These are phyloP conservation scores for Scleroderma bovista DNA, from an alignment of 768 basidiomycete genomes.

Conservation along the genomic window DNA sequence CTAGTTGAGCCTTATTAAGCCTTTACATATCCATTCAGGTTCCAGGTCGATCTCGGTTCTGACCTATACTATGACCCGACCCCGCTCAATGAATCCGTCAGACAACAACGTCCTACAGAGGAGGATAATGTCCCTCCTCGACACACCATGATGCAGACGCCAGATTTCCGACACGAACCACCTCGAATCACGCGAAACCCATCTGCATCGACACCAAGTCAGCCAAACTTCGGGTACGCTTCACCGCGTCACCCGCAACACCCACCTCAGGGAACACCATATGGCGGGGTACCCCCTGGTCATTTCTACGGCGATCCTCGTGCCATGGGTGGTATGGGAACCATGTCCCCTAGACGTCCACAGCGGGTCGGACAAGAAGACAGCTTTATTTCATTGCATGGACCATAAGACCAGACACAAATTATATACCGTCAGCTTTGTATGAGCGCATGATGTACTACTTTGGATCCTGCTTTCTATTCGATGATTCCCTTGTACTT, in stretches of 20 bases:
- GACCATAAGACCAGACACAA: slow-evolving; percentile 9
- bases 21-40: slow-evolving; percentile 37
- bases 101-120: slow-evolving; percentile 28
- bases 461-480: background rate
- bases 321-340: slow-evolving; percentile 28
- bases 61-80: slow-evolving; percentile 71
- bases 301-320: slow-evolving; percentile 38
- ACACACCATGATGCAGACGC: slow-evolving; percentile 26
- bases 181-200: slow-evolving; percentile 29
- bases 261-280: slow-evolving; percentile 19
- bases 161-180: slow-evolving; percentile 30
- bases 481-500: no score
- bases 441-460: background rate
- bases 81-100: slow-evolving; percentile 48
- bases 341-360: slow-evolving; percentile 29
- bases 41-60: slow-evolving; percentile 69
- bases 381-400: slow-evolving; percentile 29
- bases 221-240: slow-evolving; percentile 23
- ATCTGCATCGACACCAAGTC: slow-evolving; percentile 20
- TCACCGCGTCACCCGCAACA: slow-evolving; percentile 30
- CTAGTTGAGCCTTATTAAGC: background rate
- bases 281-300: slow-evolving; percentile 31
- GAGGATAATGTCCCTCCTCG: slow-evolving; percentile 23
- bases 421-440: background rate
- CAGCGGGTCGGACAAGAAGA: slow-evolving; percentile 21